Conservation (phyloP, 1,139 yeast genomes). For the Sugiyamaella castrensis region DNA sequence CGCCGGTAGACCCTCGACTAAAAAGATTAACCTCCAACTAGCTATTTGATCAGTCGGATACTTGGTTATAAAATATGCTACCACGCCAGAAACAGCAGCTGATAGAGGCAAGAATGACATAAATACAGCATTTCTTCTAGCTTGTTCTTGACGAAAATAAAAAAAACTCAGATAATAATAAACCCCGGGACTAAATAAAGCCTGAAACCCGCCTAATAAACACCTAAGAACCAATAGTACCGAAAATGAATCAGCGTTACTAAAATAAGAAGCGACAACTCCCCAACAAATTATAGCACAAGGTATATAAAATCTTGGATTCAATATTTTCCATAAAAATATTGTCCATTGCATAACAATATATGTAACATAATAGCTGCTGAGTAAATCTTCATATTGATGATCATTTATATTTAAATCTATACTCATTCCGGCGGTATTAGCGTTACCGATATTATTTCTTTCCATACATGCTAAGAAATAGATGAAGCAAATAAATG, state of each 20-base stretch:
- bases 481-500: constrained; percentile 28
- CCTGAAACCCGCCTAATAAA: constrained; percentile 30
- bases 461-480: constrained; percentile 40
- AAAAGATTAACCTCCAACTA: constrained; percentile 39
- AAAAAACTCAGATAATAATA: constrained; percentile 32
- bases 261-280: constrained; percentile 21
- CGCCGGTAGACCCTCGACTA: constrained; percentile 42
- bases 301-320: constrained; percentile 26
- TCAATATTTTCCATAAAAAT: constrained; percentile 22
- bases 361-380: constrained; percentile 28
- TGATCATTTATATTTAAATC: constrained; percentile 45
- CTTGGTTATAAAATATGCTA: constrained; percentile 39
- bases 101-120: constrained; percentile 40
- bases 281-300: constrained; percentile 28
- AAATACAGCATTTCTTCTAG: constrained; percentile 52
- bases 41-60: constrained; percentile 20
- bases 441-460: constrained; percentile 49
- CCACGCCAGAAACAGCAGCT: constrained; percentile 29
- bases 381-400: constrained; percentile 30
- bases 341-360: constrained; percentile 31
- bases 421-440: constrained; percentile 51
- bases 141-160: constrained; percentile 32
- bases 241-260: constrained; percentile 22
- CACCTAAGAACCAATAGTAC: constrained; percentile 26
- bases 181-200: constrained; percentile 32